phyloP scores from a whole-genome alignment of 345 rosid genomes.

The Turnera subulata region DNA sequence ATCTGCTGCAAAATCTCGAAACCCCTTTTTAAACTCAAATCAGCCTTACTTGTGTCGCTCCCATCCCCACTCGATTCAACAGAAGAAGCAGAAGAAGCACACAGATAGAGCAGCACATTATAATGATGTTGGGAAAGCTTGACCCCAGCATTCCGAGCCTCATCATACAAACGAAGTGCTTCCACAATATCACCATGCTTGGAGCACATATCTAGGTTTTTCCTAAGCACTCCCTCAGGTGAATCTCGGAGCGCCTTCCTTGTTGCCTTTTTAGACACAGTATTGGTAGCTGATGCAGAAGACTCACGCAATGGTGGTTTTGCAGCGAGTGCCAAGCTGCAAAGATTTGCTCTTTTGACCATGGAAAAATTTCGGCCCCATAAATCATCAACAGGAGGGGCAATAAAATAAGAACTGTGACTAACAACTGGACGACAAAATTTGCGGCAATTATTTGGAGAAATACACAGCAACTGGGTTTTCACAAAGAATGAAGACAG shows the following conservation, averaged over 20 bases:
- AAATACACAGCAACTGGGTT: slow-evolving; percentile 27
- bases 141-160: slow-evolving; percentile 49
- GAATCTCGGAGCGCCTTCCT: slow-evolving; percentile 52
- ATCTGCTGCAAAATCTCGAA: slow-evolving; percentile 52
- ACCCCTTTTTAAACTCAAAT: slow-evolving; percentile 27
- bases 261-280: slow-evolving; percentile 38
- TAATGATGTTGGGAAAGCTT: slow-evolving; percentile 55
- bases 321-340: slow-evolving; percentile 36
- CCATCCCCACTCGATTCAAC: slow-evolving; percentile 25
- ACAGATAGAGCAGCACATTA: slow-evolving; percentile 70
- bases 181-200: slow-evolving; percentile 52
- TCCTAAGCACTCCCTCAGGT: slow-evolving; percentile 53
- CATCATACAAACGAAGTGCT: slow-evolving; percentile 81
- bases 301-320: slow-evolving; percentile 24
- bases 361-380: slow-evolving; percentile 15
- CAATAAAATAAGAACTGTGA: slow-evolving; percentile 12
- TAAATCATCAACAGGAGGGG: slow-evolving; percentile 15
- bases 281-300: slow-evolving; percentile 11
- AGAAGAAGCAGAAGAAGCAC: slow-evolving; percentile 46
- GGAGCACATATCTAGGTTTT: slow-evolving; percentile 66
- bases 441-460: slow-evolving; percentile 1
- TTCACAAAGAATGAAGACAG: slow-evolving; percentile 24
- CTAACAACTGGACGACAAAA: slow-evolving; percentile 17
- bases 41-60: background rate
- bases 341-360: slow-evolving; percentile 32